phyloP scores from a whole-genome alignment of 495 filamentous ascomycete species.

The Penicillium ochrochloron region DNA sequence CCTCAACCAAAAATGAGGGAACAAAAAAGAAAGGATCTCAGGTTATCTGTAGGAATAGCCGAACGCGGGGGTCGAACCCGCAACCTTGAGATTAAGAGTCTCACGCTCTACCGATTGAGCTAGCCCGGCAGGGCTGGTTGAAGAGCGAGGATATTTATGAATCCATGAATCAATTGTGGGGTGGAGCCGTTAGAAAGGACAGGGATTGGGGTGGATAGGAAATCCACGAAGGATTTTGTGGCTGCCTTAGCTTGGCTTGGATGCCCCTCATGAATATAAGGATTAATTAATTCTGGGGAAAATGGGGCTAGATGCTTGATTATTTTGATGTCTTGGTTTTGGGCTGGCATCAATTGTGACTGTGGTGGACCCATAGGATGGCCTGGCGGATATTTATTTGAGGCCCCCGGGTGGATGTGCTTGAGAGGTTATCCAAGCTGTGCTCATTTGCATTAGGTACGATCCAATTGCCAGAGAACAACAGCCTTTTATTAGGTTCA shows the following conservation, averaged over 20 bases:
- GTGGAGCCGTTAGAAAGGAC: no score
- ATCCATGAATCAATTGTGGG: constrained; percentile 2
- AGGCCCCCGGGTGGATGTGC: not conserved
- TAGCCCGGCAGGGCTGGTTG: constrained; percentile 50
- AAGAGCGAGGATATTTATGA: not conserved
- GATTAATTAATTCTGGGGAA: not conserved
- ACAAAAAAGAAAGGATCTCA: constrained; percentile 22
- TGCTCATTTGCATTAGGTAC: no score
- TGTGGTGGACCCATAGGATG: not conserved
- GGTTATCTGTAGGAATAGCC: constrained; percentile 44
- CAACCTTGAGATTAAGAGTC: constrained; percentile 66
- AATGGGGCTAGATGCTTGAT: not conserved
- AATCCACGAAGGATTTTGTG: constrained; percentile 4
- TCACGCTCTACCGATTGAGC: constrained; percentile 65
- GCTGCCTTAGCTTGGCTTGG: not conserved
- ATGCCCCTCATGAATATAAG: not conserved
- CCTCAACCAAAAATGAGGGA: not conserved
- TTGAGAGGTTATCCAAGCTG: no score
- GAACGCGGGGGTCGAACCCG: constrained; percentile 63
- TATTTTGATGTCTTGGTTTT: no score
- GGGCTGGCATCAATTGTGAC: not conserved
- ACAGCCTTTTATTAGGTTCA: no score
- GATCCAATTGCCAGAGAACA: no score
- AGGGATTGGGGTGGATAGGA: not conserved
- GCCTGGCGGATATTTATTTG: not conserved